Base-by-base conservation (phyloP, 495 filamentous ascomycete genomes). In the Talaromyces nanjingensis region DNA sequence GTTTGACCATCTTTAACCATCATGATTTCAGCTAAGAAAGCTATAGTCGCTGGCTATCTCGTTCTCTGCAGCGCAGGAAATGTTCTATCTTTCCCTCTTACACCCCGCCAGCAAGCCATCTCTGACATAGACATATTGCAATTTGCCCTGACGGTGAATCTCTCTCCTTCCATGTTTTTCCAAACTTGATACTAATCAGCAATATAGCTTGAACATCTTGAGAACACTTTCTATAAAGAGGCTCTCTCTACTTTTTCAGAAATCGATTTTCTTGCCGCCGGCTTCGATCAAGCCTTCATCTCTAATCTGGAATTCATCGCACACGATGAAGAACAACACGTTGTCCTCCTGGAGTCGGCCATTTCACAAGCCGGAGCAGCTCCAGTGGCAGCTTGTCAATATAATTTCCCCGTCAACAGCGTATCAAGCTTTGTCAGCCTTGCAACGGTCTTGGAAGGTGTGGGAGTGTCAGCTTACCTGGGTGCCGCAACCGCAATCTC, bases 401-500 rank as follows among this genome's bases (percentile, higher is more conserved):
- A 89, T 67, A 67, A 70, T 16, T 89, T 89, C 70, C 80, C 79
- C n/a, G 70, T 79, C 49, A 81, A 76, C 4, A 75, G 76, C 42
- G 66, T 68, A n/a, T 65, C 70, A 6, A 67, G 65, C 18, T 87
- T 87, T 73, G 67, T 87, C 31, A 74, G 75, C 5, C 77, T 81
- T 4, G 80, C 80, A 29, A 77, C 70, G 34, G 70, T 88, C 54
- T 72, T 89, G 24, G 86, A 89, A 66, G 82, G 81, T 65, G 79
- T 86, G 57, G 81, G 83, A 45, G 80, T 83, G 37, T 79, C 74
- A 58, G 83, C 83, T 24, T 88, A 88, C 71, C 77, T 88, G 27
- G 86, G 86, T 24, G 85, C 85, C 1, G 86, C 85, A 3, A 81
- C 82, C 2, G 74, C 79, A 24, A 84, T 88, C 68, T 73, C 79